phyloP scores from a whole-genome alignment of 2,329 filamentous ascomycete genomes.

The Trichoderma koningii region DNA sequence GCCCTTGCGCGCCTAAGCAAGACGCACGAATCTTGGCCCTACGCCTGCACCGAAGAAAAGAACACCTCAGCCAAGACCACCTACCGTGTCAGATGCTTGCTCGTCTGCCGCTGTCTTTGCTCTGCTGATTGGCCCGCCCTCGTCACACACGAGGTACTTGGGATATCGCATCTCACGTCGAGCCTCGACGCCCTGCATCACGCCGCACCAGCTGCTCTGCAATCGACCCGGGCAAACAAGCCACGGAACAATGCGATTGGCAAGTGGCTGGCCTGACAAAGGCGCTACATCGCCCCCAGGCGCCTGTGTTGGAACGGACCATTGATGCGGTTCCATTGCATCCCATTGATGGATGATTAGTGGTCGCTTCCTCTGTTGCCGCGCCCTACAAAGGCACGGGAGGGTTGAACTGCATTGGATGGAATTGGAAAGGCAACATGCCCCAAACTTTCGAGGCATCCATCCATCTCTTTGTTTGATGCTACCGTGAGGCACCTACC shows the following conservation, averaged over 20 bases:
- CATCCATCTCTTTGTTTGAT: not conserved
- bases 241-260: slow-evolving; percentile 13
- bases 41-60: not conserved
- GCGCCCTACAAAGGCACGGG: not conserved
- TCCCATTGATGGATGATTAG: not conserved
- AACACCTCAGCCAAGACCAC: not conserved
- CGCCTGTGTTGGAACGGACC: not conserved
- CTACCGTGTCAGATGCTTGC: not conserved
- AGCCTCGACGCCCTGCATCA: slow-evolving; percentile 20
- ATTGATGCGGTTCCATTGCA: slow-evolving; percentile 3
- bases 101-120: not conserved
- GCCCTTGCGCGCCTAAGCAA: not conserved
- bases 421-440: not conserved
- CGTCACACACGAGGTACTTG: not conserved
- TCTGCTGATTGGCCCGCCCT: slow-evolving; percentile 1
- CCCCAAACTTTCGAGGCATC: too few relatives aligned
- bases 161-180: not conserved
- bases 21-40: not conserved
- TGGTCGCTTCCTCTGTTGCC: too few relatives aligned
- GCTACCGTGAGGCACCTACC: not conserved
- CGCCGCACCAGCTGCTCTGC: slow-evolving; percentile 17
- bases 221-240: slow-evolving; percentile 1
- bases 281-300: not conserved
- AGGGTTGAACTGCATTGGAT: not conserved
- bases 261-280: slow-evolving; percentile 5